Evolutionary conservation across 2,329 filamentous ascomycete species (phyloP).

Genomic region (Rhinocladiella similis): DNA sequence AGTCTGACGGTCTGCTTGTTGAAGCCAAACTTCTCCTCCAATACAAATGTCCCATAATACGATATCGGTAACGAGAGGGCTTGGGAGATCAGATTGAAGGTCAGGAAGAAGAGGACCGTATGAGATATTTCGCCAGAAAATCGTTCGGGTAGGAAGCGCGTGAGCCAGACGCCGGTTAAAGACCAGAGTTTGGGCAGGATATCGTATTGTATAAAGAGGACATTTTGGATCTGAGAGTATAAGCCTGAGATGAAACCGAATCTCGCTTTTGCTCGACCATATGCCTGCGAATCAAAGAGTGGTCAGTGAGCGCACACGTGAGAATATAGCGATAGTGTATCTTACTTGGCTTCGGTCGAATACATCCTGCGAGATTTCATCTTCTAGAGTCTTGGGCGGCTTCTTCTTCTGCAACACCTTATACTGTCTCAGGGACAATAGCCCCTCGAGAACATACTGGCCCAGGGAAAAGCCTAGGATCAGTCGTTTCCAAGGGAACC

Average conservation of each 20-base stretch:
- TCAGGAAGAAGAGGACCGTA: constrained; percentile 87
- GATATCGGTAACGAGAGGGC: constrained; percentile 75
- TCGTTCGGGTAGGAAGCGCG: constrained; percentile 70
- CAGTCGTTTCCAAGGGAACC: constrained; percentile 96
- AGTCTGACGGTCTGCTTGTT: constrained; percentile 94
- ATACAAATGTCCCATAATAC: constrained; percentile 91
- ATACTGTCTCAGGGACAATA: constrained; percentile 88
- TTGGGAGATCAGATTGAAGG: constrained; percentile 80
- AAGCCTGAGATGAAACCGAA: constrained; percentile 80
- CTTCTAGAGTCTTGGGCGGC: constrained; percentile 81
- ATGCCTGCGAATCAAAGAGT: constrained; percentile 56
- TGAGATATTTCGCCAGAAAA: constrained; percentile 93
- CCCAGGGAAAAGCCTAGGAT: constrained; percentile 92
- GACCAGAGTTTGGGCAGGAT: constrained; percentile 89
- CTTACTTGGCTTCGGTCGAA: constrained; percentile 87
- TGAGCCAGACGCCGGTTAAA: constrained; percentile 72
- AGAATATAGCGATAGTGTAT: background rate
- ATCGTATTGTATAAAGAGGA: constrained; percentile 87
- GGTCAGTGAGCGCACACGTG: background rate
- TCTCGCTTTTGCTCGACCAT: constrained; percentile 92
- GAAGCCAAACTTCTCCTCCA: constrained; percentile 95
- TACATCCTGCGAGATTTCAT: constrained; percentile 84
- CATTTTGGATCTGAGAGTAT: constrained; percentile 83
- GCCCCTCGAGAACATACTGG: constrained; percentile 86
- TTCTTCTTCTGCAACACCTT: constrained; percentile 76